Evolutionary conservation across 1,284 basidiomycete genomes (phyloP), one percentile per base, ranked within the genome.

Genomic region (Leccinum angustisporum): DNA sequence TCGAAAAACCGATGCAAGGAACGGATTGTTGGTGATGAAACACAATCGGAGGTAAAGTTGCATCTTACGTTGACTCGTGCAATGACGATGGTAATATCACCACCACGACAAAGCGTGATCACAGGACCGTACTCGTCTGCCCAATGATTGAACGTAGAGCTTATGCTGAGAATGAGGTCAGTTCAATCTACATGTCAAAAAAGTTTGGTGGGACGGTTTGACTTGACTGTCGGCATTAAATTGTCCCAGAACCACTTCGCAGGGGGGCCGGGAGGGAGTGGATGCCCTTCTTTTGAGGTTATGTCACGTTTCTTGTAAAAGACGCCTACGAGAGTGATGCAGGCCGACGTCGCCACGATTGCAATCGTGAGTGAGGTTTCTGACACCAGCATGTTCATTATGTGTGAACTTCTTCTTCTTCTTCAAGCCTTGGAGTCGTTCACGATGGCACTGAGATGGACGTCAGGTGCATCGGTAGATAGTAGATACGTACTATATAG

Each of bases 91-190:
- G 66, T 25, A 5, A 73, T 56, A 8, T 69, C 58, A 1, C 61
- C 56, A 6, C 78, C 78, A 30, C 65, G 71, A 38, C 67, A 62
- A 34, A 79, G 63, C 0, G 71, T 67, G 52, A 77, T 61, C 1
- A 79, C 69, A 11, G 77, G 73, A 7, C 77, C 78, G 55, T 79
- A 80, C 46, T 68, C 34, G 2, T 66, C 53, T 0, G 71, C 66
- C 76, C 73, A 74, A 9, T 71, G 66, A 5, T 64, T 33, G 21
- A 74, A 61, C 3, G 68, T 67, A 10, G 59, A 36, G 18, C 63
- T 55, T 34, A 72, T 61, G 10, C 72, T 73, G 43, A 38, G 34
- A 4, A 56, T 2, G 27, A 33, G 40, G 6, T 1, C 5, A 18
- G n/a, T 61, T 0, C 54, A 14, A 30, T 51, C 16, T 34, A 40